phyloP scores from a whole-genome alignment of 75 land plant genomes.

The Adiantum capillusveneris region DNA sequence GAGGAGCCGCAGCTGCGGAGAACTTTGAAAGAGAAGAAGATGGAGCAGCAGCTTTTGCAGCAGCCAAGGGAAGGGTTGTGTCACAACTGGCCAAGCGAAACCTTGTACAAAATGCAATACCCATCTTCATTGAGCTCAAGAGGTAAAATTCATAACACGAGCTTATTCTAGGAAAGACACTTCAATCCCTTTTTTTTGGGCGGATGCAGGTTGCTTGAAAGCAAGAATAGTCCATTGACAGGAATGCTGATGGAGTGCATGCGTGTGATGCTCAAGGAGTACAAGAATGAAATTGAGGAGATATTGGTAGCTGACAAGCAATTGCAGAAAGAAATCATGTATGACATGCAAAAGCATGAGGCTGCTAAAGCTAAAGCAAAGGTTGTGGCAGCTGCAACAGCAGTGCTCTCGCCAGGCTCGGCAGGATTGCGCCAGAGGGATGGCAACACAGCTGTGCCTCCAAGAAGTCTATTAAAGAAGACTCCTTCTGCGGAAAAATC shows the following conservation, averaged over 20 bases:
- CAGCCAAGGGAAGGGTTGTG: slow-evolving; percentile 54
- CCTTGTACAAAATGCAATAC: slow-evolving; percentile 79
- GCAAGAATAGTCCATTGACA: slow-evolving; percentile 76
- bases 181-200: too few species aligned
- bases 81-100: slow-evolving; percentile 72
- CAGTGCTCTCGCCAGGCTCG: slow-evolving; percentile 14
- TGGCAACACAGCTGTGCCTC: neutral
- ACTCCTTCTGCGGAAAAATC: slow-evolving; percentile 6
- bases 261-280: slow-evolving; percentile 70
- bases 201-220: slow-evolving; percentile 58
- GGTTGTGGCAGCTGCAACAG: slow-evolving; percentile 29
- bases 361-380: slow-evolving; percentile 45
- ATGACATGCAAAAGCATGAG: slow-evolving; percentile 88
- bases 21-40: slow-evolving; percentile 48
- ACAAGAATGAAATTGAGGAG: slow-evolving; percentile 86
- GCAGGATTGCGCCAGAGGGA: slow-evolving; percentile 9
- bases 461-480: neutral
- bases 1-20: slow-evolving; percentile 31
- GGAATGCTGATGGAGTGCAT: slow-evolving; percentile 92
- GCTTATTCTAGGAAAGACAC: too few species aligned
- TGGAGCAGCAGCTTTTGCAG: slow-evolving; percentile 28
- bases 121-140: slow-evolving; percentile 88
- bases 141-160: slow-evolving; percentile 33
- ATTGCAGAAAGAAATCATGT: slow-evolving; percentile 81
- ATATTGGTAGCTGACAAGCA: slow-evolving; percentile 80